These are phyloP conservation scores for Lathyrus sativus DNA, from an alignment of 306 rosid genomes.

Conservation along the genomic window DNA sequence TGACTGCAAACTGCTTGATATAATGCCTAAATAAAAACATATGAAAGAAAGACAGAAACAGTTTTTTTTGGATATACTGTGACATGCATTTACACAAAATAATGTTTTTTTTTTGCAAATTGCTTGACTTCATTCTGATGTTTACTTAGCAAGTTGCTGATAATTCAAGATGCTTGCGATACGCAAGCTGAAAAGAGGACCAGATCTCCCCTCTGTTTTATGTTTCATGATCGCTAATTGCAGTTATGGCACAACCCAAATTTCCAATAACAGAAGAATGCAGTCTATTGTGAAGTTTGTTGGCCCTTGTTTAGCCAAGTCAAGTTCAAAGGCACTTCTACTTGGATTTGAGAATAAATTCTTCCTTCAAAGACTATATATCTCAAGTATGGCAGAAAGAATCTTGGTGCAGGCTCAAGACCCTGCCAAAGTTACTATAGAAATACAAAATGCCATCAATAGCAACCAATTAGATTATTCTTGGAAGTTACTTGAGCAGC, in stretches of 20 bases:
- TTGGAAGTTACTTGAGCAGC: slow-evolving; percentile 78
- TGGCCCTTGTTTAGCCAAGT: slow-evolving; percentile 39
- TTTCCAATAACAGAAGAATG: slow-evolving; percentile 31
- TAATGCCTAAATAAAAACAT: not conserved
- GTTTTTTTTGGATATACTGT: not conserved
- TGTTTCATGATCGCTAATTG: slow-evolving; percentile 36
- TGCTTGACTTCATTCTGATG: slow-evolving; percentile 24
- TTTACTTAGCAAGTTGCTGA: slow-evolving; percentile 21
- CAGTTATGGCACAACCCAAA: slow-evolving; percentile 32
- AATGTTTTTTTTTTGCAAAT: not conserved
- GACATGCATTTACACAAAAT: not conserved
- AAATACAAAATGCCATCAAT: slow-evolving; percentile 58
- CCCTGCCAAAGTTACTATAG: slow-evolving; percentile 59
- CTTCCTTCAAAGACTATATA: slow-evolving; percentile 29
- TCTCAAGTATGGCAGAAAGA: slow-evolving; percentile 54
- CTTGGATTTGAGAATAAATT: slow-evolving; percentile 35
- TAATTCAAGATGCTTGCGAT: slow-evolving; percentile 40
- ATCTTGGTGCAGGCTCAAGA: slow-evolving; percentile 82
- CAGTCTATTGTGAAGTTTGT: slow-evolving; percentile 35
- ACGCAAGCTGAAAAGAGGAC: slow-evolving; percentile 41
- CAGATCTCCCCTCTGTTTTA: slow-evolving; percentile 27
- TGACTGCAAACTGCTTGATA: slow-evolving; percentile 25
- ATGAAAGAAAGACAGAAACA: no score
- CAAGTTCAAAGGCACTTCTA: slow-evolving; percentile 29
- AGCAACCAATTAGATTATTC: slow-evolving; percentile 57